Evolutionary conservation across 164 flowering plant species (phyloP).

Genomic region (Umbellularia californica): DNA sequence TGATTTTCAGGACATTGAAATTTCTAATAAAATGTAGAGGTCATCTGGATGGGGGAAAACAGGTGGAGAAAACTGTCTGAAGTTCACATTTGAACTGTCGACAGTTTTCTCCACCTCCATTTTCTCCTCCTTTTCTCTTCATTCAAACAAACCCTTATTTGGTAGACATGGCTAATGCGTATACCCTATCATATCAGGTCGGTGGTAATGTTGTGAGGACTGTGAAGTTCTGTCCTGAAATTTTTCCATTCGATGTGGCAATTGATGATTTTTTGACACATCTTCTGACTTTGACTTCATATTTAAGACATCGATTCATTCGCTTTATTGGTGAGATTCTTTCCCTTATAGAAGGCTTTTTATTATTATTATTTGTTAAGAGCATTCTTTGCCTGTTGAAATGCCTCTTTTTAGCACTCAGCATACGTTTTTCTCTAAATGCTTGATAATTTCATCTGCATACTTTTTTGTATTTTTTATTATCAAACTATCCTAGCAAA

Average conservation of each 20-base stretch:
- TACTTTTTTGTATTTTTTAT: no score
- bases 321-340: slow-evolving; percentile 54
- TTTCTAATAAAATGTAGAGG: not conserved
- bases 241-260: slow-evolving; percentile 22
- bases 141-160: slow-evolving; percentile 6
- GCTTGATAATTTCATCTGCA: not conserved
- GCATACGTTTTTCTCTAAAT: not conserved
- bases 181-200: slow-evolving; percentile 28
- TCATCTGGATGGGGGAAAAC: not conserved
- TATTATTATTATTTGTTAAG: not conserved
- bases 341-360: not conserved
- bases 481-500: not conserved
- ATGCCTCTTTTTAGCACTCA: not conserved
- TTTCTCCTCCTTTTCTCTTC: no score
- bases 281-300: slow-evolving; percentile 48
- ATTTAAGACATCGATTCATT: slow-evolving; percentile 41
- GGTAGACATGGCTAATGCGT: slow-evolving; percentile 16
- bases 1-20: not conserved
- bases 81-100: not conserved
- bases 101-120: no score
- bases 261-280: slow-evolving; percentile 49
- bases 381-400: not conserved
- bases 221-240: slow-evolving; percentile 18
- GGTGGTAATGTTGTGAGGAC: slow-evolving; percentile 21
- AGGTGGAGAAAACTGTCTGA: not conserved